These are phyloP conservation scores for Cucurbita maxima DNA, from an alignment of 306 rosid species.

Conservation along the genomic window DNA sequence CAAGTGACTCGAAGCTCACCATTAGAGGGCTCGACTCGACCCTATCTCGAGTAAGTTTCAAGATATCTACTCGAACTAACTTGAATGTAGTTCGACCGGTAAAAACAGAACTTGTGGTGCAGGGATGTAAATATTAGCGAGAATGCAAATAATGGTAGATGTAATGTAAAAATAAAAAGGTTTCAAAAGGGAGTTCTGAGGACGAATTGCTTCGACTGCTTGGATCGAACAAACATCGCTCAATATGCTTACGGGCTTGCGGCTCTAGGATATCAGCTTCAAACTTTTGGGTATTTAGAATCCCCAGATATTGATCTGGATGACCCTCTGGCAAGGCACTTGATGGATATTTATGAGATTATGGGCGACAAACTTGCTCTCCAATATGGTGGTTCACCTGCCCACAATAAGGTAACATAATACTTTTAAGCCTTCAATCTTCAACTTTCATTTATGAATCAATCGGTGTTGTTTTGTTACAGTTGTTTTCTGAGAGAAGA, in stretches of 20 bases:
- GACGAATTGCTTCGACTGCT: conserved; percentile 93
- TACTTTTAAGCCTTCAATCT: too few species aligned
- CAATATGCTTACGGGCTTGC: conserved; percentile 75
- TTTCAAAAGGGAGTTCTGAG: conserved; percentile 73
- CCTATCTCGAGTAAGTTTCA: not conserved
- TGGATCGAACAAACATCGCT: conserved; percentile 96
- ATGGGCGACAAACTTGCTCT: conserved; percentile 90
- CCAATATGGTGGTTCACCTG: conserved; percentile 94
- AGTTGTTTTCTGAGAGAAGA: conserved; percentile 84
- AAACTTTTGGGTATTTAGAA: conserved; percentile 37
- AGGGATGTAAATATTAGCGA: not conserved
- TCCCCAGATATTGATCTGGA: conserved; percentile 45
- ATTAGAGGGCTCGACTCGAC: not conserved
- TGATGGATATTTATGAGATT: conserved; percentile 64
- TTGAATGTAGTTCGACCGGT: too few species aligned
- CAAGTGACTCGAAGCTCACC: conserved; percentile 9
- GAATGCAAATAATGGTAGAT: conserved; percentile 13
- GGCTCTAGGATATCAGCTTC: conserved; percentile 63
- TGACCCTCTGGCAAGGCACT: conserved; percentile 54
- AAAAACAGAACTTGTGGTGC: not conserved
- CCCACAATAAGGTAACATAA: conserved; percentile 77
- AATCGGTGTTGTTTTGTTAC: not conserved
- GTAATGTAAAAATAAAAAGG: conserved; percentile 19
- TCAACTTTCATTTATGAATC: too few species aligned
- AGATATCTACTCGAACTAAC: too few species aligned